Base-by-base conservation (phyloP, 805 yeast genomes). In the Wickerhamomyces chambardii region DNA sequence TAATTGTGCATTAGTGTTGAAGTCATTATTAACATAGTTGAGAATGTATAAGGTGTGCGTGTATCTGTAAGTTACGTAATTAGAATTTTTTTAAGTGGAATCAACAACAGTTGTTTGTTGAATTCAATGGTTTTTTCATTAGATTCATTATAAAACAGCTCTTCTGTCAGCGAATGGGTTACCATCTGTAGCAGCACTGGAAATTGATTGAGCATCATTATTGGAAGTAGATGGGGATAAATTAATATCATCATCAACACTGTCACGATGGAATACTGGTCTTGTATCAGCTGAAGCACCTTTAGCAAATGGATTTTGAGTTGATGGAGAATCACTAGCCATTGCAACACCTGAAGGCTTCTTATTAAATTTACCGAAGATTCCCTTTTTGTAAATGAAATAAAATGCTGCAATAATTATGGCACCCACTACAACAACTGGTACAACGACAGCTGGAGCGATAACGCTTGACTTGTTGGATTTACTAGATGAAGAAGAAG, bases 371-470 rank as follows among this genome's bases (percentile, higher is more conserved):
- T 11, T 16, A 17, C 16, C 16, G 7, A 24, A 24, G 35, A 44
- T 44, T 42, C 48, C 48, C 18, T 49, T 46, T 29, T 47, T 54
- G 34, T 45, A 44, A 37, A 60, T 43, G 46, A 53, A 63, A 50
- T 40, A 55, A n/a, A 24, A 24, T 11, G 12, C 5, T 2, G 6
- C 7, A 35, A 58, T 35, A 19, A 62, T 58, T 33, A 44, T 55
- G 27, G 37, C 40, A 2, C 56, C 51, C 26, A 57, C 49, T 4
- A 50, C 63, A 11, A 63, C 54, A 7, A 65, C 60, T 32, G 70
- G 69, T 10, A 64, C 64, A 17, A 64, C 57, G 12, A 65, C 68
- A 12, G 68, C 67, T 34, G 70, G 68, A 12, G 58, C 68, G 30
- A 64, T 59, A 3, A 45, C 48, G 35, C 53, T 55, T 15, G 53